Percentiles rank a stretch among this genome's conserved stretches.
Conservation (phyloP, 805 yeast genomes). For the Candida endomychidarum region DNA sequence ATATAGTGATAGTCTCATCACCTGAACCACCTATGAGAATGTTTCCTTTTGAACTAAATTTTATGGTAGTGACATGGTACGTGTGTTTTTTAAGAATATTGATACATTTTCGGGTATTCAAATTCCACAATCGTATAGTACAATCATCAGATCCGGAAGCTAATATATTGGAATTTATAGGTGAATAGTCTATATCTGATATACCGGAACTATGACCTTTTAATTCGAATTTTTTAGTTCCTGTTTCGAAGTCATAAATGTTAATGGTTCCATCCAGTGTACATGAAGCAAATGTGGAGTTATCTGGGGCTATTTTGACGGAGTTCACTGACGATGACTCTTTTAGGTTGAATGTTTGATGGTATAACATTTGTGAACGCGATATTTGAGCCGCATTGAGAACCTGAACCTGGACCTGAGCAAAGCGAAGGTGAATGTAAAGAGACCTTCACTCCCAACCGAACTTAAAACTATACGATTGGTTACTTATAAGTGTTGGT, state of each 20-base stretch:
- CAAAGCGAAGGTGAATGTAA: too few species aligned
- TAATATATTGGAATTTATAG: slow-evolving; percentile 60
- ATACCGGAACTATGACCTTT: slow-evolving; percentile 70
- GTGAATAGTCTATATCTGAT: slow-evolving; percentile 76
- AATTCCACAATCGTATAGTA: slow-evolving; percentile 72
- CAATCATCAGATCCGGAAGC: slow-evolving; percentile 89
- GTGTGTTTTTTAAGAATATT: slow-evolving; percentile 73
- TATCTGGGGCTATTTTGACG: slow-evolving; percentile 61
- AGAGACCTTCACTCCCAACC: too few species aligned
- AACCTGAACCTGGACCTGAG: too few species aligned
- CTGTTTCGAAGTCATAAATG: slow-evolving; percentile 25
- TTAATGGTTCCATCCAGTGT: slow-evolving; percentile 30
- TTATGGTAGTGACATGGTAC: slow-evolving; percentile 73
- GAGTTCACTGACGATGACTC: slow-evolving; percentile 10
- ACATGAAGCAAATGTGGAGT: slow-evolving; percentile 53
- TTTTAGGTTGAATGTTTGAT: neutral
- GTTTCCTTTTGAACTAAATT: slow-evolving; percentile 73
- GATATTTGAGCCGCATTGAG: too few species aligned
- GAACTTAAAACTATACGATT: too few species aligned
- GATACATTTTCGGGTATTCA: slow-evolving; percentile 49
- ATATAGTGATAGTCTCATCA: slow-evolving; percentile 86
- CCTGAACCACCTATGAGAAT: slow-evolving; percentile 78
- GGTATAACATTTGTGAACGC: neutral
- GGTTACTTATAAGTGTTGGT: too few species aligned
- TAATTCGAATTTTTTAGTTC: slow-evolving; percentile 32